Evolutionary conservation across 768 basidiomycete genomes (phyloP), one percentile per base, ranked within the genome.

Genomic region (Porphyrellus cyaneotinctus): DNA sequence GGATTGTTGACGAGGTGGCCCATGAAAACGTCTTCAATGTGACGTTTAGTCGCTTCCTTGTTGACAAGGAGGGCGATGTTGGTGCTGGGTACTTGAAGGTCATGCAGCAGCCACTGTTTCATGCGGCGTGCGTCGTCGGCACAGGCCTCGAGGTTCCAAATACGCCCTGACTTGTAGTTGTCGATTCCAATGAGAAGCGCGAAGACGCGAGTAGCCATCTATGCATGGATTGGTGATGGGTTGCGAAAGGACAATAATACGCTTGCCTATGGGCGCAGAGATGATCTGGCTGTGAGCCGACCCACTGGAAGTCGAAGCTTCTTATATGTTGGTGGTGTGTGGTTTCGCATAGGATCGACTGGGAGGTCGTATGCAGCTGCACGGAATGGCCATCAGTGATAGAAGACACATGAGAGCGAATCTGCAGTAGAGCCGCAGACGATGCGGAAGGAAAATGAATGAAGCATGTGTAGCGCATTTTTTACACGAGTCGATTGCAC

Each of bases 171-270:
- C 65, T 84, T 79, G 73, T 88, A 88, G 59, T 74, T 72, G 70
- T 87, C 84, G 56, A 88, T 79, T 37, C 86, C 86, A 54, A 88
- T 75, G 57, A 88, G 71, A 51, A 88, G 76, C 1, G 83, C 84
- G 58, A 84, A 88, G 37, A 85, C 69, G 18, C 77, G 80, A 37
- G 73, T 60, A 17, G 69, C 61, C 74, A 80, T 78, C 58, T 67
- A 57, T 47, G 24, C 47, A 53, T 43, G 37, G 35, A 55, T 47
- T 57, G 50, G 58, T 37, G 53, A 46, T 24, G 56, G 26, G 30
- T 1, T 43, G 32, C n/a, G 17, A 42, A 31, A 37, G 20, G 41
- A 51, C 31, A 46, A 52, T 26, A 20, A 33, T 28, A 50, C 20
- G 22, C 54, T 50, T 22, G 44, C 68, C 54, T 54, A 28, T 38